Conservation (phyloP, 805 yeast species). For the Candida glaebosa region DNA sequence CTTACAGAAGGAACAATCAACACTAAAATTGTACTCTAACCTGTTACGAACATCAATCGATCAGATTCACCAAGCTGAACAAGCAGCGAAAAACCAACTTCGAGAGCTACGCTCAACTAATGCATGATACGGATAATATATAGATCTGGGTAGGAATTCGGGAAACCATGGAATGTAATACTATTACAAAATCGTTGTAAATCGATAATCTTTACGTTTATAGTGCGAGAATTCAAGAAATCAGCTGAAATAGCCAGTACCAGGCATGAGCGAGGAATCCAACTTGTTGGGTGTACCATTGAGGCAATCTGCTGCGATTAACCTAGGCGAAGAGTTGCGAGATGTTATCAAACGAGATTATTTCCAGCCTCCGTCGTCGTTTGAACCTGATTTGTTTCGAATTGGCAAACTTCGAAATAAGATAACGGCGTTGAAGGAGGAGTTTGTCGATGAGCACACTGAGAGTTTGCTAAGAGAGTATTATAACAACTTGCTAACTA, state of each 20-base stretch:
- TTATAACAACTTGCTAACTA: slow-evolving; percentile 39
- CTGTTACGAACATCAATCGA: slow-evolving; percentile 24
- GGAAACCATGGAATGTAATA: neutral
- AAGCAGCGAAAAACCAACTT: slow-evolving; percentile 8
- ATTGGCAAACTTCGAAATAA: slow-evolving; percentile 43
- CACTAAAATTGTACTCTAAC: slow-evolving; percentile 16
- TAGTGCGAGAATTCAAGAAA: neutral
- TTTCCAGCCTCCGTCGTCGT: slow-evolving; percentile 34
- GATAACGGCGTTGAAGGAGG: slow-evolving; percentile 32
- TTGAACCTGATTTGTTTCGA: slow-evolving; percentile 26
- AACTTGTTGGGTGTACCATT: slow-evolving; percentile 52
- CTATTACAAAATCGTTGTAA: neutral
- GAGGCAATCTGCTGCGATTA: slow-evolving; percentile 42
- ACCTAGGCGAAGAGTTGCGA: slow-evolving; percentile 36
- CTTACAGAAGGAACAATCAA: slow-evolving; percentile 16
- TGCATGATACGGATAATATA: neutral
- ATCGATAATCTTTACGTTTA: no score
- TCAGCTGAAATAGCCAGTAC: no score
- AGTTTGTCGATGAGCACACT: slow-evolving; percentile 24
- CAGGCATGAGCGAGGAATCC: slow-evolving; percentile 14
- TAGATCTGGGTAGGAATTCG: neutral
- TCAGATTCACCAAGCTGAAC: slow-evolving; percentile 14
- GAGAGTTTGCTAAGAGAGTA: slow-evolving; percentile 42
- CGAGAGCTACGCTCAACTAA: neutral
- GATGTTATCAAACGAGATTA: slow-evolving; percentile 46